Evolutionary conservation across 352 stramenopile species (phyloP), one percentile per base, ranked within the genome.

Genomic region (Phytophthora nicotianae): DNA sequence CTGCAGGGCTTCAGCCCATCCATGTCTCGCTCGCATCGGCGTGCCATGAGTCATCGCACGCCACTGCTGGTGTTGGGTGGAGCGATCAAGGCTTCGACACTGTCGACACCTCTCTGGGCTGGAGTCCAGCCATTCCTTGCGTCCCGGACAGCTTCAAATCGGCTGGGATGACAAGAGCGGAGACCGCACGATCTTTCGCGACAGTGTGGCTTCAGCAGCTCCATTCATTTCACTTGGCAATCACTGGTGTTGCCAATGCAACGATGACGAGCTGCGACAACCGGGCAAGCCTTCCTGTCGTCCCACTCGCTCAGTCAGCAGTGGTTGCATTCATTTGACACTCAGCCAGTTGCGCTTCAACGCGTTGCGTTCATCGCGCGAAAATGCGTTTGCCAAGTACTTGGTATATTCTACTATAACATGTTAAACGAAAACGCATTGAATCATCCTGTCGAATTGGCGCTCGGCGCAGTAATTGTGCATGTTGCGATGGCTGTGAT

Each of bases 211-310:
- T n/a, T 38, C 35, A 38, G 48, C 49, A 47, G 33, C 21, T 21
- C 50, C 53, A 63, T 47, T 29, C 60, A 61, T 48, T 68, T 33
- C 17, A 16, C 43, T 16, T 14, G 32, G 52, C 45, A 52, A 67
- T 40, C 45, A 58, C 26, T 33, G 24, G 17, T 10, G 41, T 23
- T 45, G 32, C 32, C 41, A 62, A 14, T 45, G 46, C 51, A 21
- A 23, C 51, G 50, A 60, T 67, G 58, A 62, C 58, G 50, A 66
- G 48, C 56, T 62, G 56, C 49, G 49, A 70, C 62, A 62, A 51
- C 35, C 27, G 29, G 9, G 33, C 37, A n/a, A 38, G 33, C 50
- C 59, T 67, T 46, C 23, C 54, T 69, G 60, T 17, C 32, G 38
- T 54, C 37, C 45, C 55, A 63, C 35, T 65, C 17, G 14, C 32